phyloP scores from a whole-genome alignment of 805 yeast genomes.

The Starmerella potacharoeniae region DNA sequence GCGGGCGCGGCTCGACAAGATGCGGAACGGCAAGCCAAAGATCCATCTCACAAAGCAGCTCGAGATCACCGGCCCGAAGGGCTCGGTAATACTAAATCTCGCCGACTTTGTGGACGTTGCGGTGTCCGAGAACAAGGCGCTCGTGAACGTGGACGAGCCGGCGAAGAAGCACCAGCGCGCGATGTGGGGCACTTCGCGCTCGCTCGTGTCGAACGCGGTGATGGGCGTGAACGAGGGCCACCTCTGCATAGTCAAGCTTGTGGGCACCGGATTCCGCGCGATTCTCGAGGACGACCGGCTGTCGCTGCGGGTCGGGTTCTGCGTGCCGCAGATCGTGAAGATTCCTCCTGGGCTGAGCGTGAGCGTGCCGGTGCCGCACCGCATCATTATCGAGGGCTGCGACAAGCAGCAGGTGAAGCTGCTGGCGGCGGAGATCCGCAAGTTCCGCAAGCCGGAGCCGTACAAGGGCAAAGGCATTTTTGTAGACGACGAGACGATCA shows the following conservation, averaged over 20 bases:
- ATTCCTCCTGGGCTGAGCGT: conserved; percentile 72
- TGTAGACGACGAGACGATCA: conserved; percentile 81
- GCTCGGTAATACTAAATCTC: conserved; percentile 47
- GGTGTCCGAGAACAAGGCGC: conserved; percentile 33
- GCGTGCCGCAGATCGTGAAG: conserved; percentile 61
- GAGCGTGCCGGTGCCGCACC: conserved; percentile 70
- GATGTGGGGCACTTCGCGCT: conserved; percentile 92
- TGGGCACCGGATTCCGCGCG: conserved; percentile 96
- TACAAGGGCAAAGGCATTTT: conserved; percentile 97
- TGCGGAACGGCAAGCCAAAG: conserved; percentile 54
- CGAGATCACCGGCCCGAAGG: conserved; percentile 67
- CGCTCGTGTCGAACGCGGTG: conserved; percentile 63
- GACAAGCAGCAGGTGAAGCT: conserved; percentile 78
- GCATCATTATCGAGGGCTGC: conserved; percentile 73
- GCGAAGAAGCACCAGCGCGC: conserved; percentile 57
- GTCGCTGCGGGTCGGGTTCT: conserved; percentile 76
- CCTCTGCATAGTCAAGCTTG: conserved; percentile 70
- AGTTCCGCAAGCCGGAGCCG: conserved; percentile 91
- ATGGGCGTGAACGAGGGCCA: conserved; percentile 92
- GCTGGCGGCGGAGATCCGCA: conserved; percentile 80
- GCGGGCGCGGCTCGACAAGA: conserved; percentile 45
- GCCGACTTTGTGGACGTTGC: conserved; percentile 53
- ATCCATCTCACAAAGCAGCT: conserved; percentile 48
- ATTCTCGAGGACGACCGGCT: conserved; percentile 57
- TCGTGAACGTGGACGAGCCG: conserved; percentile 48